Percentiles rank a stretch among this genome's conserved stretches.
Evolutionary conservation across 352 stramenopile genomes (phyloP).

Genomic region (Pythium monospermum): DNA sequence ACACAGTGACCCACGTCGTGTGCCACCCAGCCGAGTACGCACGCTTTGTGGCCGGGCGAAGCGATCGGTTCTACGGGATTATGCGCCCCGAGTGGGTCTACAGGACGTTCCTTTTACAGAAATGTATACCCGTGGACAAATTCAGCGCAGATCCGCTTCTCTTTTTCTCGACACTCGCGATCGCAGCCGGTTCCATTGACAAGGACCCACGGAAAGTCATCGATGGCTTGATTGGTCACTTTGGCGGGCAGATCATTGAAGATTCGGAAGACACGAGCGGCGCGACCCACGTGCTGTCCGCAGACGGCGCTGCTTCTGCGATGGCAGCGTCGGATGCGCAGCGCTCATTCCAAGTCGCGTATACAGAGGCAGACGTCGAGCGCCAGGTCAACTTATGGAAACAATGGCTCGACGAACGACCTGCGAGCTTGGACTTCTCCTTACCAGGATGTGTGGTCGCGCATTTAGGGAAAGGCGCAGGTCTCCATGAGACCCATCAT

Average conservation of each 20-base stretch:
- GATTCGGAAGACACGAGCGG: constrained; percentile 33
- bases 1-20: constrained; percentile 62
- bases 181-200: constrained; percentile 64
- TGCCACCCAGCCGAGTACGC: constrained; percentile 53
- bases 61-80: constrained; percentile 66
- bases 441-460: constrained; percentile 56
- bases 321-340: constrained; percentile 30
- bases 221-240: constrained; percentile 72
- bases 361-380: constrained; percentile 38
- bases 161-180: constrained; percentile 73
- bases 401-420: constrained; percentile 30
- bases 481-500: constrained; percentile 49
- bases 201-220: constrained; percentile 81
- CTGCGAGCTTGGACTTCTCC: constrained; percentile 32
- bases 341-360: constrained; percentile 39
- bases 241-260: constrained; percentile 73
- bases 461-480: constrained; percentile 42
- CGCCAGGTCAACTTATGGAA: constrained; percentile 38
- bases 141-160: constrained; percentile 75
- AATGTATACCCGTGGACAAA: constrained; percentile 50
- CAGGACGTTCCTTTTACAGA: constrained; percentile 61
- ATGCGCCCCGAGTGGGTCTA: constrained; percentile 81
- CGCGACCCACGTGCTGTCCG: constrained; percentile 69
- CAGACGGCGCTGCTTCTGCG: constrained; percentile 32
- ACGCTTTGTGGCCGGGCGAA: constrained; percentile 38